Base-by-base conservation (phyloP, 495 filamentous ascomycete species). In the Talaromyces borbonicus region DNA sequence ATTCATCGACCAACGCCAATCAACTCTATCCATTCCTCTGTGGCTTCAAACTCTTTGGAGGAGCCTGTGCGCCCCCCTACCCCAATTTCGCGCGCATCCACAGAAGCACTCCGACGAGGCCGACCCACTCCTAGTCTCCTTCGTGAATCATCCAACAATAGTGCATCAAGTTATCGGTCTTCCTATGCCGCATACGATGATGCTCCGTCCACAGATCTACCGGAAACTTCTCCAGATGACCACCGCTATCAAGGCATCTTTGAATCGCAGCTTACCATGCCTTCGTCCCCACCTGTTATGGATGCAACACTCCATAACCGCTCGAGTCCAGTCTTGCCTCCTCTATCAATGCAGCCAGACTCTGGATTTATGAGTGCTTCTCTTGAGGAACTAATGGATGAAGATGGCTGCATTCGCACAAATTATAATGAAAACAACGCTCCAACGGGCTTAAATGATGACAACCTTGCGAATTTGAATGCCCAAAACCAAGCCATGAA, bases 291-390 rank as follows among this genome's bases (percentile, higher is more conserved):
- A 23, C 87, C 87, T 0, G 71, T 88, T 1, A 73, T 85, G 29
- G 69, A 77, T 42, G 61, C 49, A 63, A 73, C 48, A 68, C 75
- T 66, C 60, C 80, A 52, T 19, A 59, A 51, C 48, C 72, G 80
- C 24, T 90, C 87, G 2, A 94, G 87, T 51, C 87, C 87, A 5
- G 69, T 79, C 18, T 67, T 90, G 29, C 84, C 86, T 7, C 67
- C 74, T 7, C 71, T 86, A 65, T 65, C 69, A 5, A 62, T 71
- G 29, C 68, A 73, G 46, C 67, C 73, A 9, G 86, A 93, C 57
- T 89, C 84, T 8, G 84, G 84, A 0, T 89, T 87, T 54, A 85
- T 88, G 83, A 89, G 83, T 60, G 83, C 78, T 5, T 73, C 74
- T 0, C 57, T 85, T 11, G 80, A 85, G 15, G 79, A 86, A 8